Conservation (phyloP, 495 filamentous ascomycete genomes). For the Tuber borchii region DNA sequence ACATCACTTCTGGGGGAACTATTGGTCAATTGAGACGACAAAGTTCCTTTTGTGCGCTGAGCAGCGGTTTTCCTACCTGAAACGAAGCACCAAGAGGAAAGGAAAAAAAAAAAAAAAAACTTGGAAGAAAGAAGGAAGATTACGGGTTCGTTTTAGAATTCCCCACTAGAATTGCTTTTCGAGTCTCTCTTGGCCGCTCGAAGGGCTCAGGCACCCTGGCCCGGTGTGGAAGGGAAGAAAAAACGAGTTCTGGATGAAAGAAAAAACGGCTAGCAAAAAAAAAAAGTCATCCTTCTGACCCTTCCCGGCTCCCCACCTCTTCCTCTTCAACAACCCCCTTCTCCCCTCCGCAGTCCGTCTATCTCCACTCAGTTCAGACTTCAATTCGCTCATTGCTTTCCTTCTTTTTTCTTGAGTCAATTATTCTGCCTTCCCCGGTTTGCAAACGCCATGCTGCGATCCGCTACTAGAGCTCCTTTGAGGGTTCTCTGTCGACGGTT, state of each 20-base stretch:
- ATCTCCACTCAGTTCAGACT: slow-evolving; percentile 11
- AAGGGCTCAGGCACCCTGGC: not conserved
- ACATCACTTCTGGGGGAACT: not conserved
- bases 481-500: slow-evolving; percentile 21
- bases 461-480: slow-evolving; percentile 30
- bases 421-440: slow-evolving; percentile 13
- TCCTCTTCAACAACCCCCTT: slow-evolving; percentile 17
- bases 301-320: slow-evolving; percentile 22
- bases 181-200: not conserved
- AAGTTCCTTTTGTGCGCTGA: not conserved
- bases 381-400: slow-evolving; percentile 23
- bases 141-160: not conserved
- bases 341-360: slow-evolving; percentile 12
- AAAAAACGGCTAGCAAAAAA: slow-evolving; percentile 14
- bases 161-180: not conserved
- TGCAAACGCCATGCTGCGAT: slow-evolving; percentile 34
- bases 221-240: not conserved
- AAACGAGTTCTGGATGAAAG: not conserved
- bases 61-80: not conserved
- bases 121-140: not conserved
- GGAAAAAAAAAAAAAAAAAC: slow-evolving; percentile 2
- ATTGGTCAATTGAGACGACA: not conserved
- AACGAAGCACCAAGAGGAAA: not conserved
- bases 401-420: slow-evolving; percentile 22
- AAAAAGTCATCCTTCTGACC: slow-evolving; percentile 13